phyloP scores from a whole-genome alignment of 2,329 filamentous ascomycete species.

The Beauveria medogensis region DNA sequence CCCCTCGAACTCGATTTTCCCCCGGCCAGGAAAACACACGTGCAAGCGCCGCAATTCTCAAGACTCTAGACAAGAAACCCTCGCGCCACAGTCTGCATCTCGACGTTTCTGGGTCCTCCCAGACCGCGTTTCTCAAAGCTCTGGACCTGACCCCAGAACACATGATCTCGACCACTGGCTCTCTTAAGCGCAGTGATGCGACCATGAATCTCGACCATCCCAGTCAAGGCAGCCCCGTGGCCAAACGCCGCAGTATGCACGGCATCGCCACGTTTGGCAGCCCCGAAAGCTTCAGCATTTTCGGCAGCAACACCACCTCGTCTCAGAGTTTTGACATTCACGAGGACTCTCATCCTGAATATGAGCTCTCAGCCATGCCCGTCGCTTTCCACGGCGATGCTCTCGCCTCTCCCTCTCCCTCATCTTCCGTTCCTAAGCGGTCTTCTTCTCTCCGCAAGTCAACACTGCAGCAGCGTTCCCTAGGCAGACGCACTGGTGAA shows the following conservation, averaged over 20 bases:
- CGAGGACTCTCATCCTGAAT: constrained; percentile 41
- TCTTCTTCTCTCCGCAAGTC: constrained; percentile 76
- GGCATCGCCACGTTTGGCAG: constrained; percentile 55
- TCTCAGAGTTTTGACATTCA: constrained; percentile 43
- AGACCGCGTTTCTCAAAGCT: constrained; percentile 43
- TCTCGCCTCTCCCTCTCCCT: constrained; percentile 36
- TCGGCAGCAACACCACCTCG: constrained; percentile 49
- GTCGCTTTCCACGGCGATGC: constrained; percentile 31
- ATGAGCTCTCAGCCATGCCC: constrained; percentile 38
- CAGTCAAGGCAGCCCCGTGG: constrained; percentile 73
- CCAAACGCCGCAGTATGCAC: constrained; percentile 84
- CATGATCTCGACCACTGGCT: constrained; percentile 51
- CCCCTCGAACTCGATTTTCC: constrained; percentile 12
- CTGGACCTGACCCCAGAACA: constrained; percentile 34
- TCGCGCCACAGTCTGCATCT: constrained; percentile 49
- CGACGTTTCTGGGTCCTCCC: constrained; percentile 46
- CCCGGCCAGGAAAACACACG: constrained; percentile 34
- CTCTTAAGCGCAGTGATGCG: constrained; percentile 84
- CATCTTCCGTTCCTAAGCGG: constrained; percentile 53
- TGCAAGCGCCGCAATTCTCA: constrained; percentile 34
- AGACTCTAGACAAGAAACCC: constrained; percentile 36
- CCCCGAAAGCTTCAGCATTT: constrained; percentile 61
- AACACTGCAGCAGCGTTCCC: constrained; percentile 76
- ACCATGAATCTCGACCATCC: constrained; percentile 80
- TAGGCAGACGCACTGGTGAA: constrained; percentile 51